Evolutionary conservation across 371 early-diverging fungal genomes (phyloP), one percentile per base, ranked within the genome.

Genomic region (Circinella minor): DNA sequence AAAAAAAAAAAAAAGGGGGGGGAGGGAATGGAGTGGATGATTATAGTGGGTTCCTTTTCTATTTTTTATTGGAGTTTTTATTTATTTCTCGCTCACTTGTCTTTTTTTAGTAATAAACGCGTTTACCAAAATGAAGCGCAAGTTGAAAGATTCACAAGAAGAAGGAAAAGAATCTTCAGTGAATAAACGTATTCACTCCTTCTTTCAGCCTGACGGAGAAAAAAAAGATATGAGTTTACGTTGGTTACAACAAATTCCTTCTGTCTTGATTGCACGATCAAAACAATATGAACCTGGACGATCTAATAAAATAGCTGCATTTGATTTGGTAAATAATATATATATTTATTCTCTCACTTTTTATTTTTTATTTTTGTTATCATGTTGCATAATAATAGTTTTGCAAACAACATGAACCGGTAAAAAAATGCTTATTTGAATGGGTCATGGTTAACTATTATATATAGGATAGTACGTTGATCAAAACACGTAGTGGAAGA

Each of bases 391-490:
- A 0, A 59, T 7, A 27, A 43, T 9, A 43, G 3, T 1, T 43
- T 9, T 11, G 1, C 9, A 43, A 43, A 60, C 5, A 36, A 11
- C 60, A 27, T 20, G 20, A 6, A 6, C 14, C 6, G 6, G 57
- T 27, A 57, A 57, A 18, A 57, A 18, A 5, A 27, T 34, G 27
- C 3, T 5, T 57, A 57, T 34, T 9, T 34, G 27, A 10, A n/a
- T 18, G 27, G 6, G 27, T 43, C 43, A 9, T 3, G 6, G 43
- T 43, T 43, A 27, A 27, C 27, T 27, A 27, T 27, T 1, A 27
- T 27, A 27, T 43, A 57, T 55, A 89, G 83, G 93, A 97, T 77
- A 79, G 79, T 11, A 97, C 96, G 3, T 71, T 96, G 38, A 89
- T 94, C 51, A 69, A 65, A 15, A 85, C 89, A 9, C 88, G 89